These are phyloP conservation scores for Ceratonia siliqua DNA, from an alignment of 306 rosid species.

Conservation along the genomic window DNA sequence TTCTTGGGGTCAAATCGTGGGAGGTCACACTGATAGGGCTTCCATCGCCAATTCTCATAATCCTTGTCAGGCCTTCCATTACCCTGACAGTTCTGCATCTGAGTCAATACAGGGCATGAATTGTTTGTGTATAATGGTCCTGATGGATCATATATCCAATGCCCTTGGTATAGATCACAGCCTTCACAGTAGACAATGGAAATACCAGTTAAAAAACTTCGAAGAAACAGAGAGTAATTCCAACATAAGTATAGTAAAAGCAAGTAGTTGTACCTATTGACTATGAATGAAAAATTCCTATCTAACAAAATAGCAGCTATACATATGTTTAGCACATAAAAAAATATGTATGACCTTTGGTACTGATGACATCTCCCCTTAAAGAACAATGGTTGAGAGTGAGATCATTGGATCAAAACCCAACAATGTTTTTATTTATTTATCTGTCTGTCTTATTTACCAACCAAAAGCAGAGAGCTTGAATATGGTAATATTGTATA, in stretches of 20 bases:
- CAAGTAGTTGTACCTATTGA: background rate
- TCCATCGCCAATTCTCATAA: slow-evolving; percentile 96
- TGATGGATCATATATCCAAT: slow-evolving; percentile 74
- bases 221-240: slow-evolving; percentile 10
- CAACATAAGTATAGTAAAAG: slow-evolving; percentile 8
- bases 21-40: slow-evolving; percentile 84
- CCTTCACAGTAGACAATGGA: slow-evolving; percentile 45
- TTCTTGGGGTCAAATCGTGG: slow-evolving; percentile 87
- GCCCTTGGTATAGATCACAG: slow-evolving; percentile 88
- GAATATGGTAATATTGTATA: too few relatives aligned
- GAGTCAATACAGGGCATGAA: slow-evolving; percentile 89
- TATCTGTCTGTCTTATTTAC: background rate
- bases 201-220: slow-evolving; percentile 28
- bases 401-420: slow-evolving; percentile 17
- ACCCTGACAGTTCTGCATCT: slow-evolving; percentile 99
- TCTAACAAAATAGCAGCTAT: slow-evolving; percentile 8
- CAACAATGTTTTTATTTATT: background rate
- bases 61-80: slow-evolving; percentile 97
- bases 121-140: slow-evolving; percentile 89
- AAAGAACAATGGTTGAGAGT: background rate
- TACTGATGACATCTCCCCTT: background rate
- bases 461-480: slow-evolving; percentile 7
- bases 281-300: background rate
- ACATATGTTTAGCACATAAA: background rate
- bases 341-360: background rate